Conservation (phyloP, 2,329 filamentous ascomycete species). For the Remersonia thermophila region DNA sequence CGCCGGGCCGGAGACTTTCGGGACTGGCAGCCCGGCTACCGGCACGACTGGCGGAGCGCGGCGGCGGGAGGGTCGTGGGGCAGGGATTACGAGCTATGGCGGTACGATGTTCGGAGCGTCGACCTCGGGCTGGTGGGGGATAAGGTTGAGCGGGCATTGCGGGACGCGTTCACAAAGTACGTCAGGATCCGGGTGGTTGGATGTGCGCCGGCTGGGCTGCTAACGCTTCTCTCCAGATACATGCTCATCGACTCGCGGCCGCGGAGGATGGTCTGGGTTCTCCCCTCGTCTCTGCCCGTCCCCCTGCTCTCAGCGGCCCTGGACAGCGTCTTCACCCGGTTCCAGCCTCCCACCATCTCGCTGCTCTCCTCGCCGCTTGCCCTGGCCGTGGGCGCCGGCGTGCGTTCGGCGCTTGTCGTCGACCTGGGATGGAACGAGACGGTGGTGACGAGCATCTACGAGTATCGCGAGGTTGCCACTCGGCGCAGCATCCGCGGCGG, state of each 20-base stretch:
- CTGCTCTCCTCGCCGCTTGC: slow-evolving; percentile 68
- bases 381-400: slow-evolving; percentile 62
- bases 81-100: slow-evolving; percentile 62
- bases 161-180: slow-evolving; percentile 72
- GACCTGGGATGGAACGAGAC: slow-evolving; percentile 93
- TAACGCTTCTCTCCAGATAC: slow-evolving; percentile 29
- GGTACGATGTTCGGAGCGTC: slow-evolving; percentile 55
- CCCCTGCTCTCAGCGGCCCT: slow-evolving; percentile 65
- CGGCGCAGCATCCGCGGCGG: slow-evolving; percentile 63
- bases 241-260: slow-evolving; percentile 63
- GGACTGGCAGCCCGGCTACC: slow-evolving; percentile 48
- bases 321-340: slow-evolving; percentile 67
- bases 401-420: slow-evolving; percentile 75
- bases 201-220: not conserved
- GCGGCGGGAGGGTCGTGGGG: slow-evolving; percentile 45
- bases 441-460: slow-evolving; percentile 72
- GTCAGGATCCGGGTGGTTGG: slow-evolving; percentile 21
- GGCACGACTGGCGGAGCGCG: slow-evolving; percentile 34
- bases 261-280: slow-evolving; percentile 58
- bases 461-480: slow-evolving; percentile 70
- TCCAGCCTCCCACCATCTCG: slow-evolving; percentile 69
- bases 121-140: slow-evolving; percentile 76
- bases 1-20: slow-evolving; percentile 73
- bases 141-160: slow-evolving; percentile 70
- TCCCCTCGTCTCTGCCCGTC: slow-evolving; percentile 68